A percentile compares a stretch with the other conserved stretches of the same genome.
phyloP scores from a whole-genome alignment of 768 basidiomycete genomes.

The Phylloporus sp. region DNA sequence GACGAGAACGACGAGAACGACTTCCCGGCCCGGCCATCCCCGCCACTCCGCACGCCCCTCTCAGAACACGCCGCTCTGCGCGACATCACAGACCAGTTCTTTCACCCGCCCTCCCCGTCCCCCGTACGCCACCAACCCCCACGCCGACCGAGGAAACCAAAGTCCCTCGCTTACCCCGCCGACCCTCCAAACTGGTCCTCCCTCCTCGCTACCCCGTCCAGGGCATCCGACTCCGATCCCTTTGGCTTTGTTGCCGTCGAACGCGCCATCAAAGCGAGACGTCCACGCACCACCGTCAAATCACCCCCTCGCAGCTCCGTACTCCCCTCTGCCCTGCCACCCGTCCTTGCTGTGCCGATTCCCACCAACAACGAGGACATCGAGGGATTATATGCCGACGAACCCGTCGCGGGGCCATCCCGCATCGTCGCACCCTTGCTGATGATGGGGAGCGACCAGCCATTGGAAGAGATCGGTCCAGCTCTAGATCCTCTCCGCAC shows the following conservation, averaged over 20 bases:
- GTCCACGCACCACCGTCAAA: slow-evolving; percentile 19
- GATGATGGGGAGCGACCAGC: slow-evolving; percentile 17
- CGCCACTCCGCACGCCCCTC: slow-evolving; percentile 21
- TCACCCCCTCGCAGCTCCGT: slow-evolving; percentile 31
- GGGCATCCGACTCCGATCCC: slow-evolving; percentile 40
- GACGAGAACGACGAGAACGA: slow-evolving; percentile 21
- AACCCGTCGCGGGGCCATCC: slow-evolving; percentile 28
- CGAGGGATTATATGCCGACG: slow-evolving; percentile 33
- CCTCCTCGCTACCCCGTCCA: slow-evolving; percentile 19
- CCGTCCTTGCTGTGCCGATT: slow-evolving; percentile 30
- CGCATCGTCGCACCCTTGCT: slow-evolving; percentile 22
- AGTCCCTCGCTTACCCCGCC: slow-evolving; percentile 26
- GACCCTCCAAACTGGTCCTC: slow-evolving; percentile 30
- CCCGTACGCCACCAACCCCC: slow-evolving; percentile 28
- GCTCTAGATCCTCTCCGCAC: slow-evolving; percentile 28
- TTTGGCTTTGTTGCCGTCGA: slow-evolving; percentile 57
- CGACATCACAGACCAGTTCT: slow-evolving; percentile 33
- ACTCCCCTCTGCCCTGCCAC: too few species aligned
- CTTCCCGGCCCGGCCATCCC: too few species aligned
- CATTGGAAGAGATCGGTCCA: slow-evolving; percentile 1
- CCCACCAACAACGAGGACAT: slow-evolving; percentile 31
- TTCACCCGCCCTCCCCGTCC: slow-evolving; percentile 31
- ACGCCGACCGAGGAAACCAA: slow-evolving; percentile 31
- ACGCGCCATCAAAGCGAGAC: slow-evolving; percentile 42
- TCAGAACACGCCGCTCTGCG: slow-evolving; percentile 23